Evolutionary conservation across 495 filamentous ascomycete genomes (phyloP).

Genomic region (Aspergillus conjunctus): DNA sequence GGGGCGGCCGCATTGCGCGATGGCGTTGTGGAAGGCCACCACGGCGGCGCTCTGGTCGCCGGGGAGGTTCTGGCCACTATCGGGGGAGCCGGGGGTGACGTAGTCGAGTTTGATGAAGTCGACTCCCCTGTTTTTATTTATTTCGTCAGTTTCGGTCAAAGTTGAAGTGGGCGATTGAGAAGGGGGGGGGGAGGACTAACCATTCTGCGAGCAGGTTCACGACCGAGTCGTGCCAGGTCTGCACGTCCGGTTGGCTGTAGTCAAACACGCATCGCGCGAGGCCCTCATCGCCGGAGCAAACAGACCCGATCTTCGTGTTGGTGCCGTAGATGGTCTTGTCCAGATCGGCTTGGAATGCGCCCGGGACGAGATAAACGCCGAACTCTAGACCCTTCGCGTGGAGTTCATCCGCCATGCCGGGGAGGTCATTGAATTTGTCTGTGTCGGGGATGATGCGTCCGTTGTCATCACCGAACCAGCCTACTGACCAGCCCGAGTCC

Average conservation of each 20-base stretch:
- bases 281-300: not conserved
- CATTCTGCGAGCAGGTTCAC: not conserved
- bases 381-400: not conserved
- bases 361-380: not conserved
- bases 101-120: slow-evolving; percentile 8
- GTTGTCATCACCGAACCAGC: not conserved
- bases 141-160: not conserved
- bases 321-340: not conserved
- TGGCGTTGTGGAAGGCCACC: not conserved
- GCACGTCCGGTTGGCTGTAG: not conserved
- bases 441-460: not conserved
- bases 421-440: not conserved
- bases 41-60: not conserved
- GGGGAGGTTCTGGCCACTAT: not conserved
- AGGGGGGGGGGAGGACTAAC: not conserved
- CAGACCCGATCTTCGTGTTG: not conserved
- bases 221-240: not conserved
- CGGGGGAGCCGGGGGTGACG: not conserved
- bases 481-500: not conserved
- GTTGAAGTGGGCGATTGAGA: not conserved
- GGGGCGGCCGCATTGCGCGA: not conserved
- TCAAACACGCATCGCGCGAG: not conserved
- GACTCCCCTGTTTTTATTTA: not conserved
- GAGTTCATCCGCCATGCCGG: not conserved
- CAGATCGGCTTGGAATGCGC: not conserved